phyloP scores from a whole-genome alignment of 2,329 filamentous ascomycete species.

The Sporothrix mexicana region DNA sequence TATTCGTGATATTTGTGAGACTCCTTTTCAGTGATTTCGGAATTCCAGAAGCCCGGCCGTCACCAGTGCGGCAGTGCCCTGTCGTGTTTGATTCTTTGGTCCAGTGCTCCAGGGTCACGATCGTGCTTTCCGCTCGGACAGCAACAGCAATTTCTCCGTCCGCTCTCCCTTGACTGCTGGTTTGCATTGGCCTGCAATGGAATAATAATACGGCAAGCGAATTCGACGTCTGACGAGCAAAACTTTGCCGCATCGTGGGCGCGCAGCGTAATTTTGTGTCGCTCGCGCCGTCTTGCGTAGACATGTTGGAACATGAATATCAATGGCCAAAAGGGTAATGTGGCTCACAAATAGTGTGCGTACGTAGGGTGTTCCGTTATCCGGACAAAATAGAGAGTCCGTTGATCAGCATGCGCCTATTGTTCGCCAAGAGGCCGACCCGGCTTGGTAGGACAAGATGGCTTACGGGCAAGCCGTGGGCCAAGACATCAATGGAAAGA shows the following conservation, averaged over 20 bases:
- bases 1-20: not conserved
- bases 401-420: not conserved
- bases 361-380: not conserved
- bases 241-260: not conserved
- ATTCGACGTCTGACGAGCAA: not conserved
- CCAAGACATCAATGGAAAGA: not conserved
- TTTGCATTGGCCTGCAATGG: not conserved
- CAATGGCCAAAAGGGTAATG: too few species aligned
- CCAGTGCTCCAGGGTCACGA: not conserved
- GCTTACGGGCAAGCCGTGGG: not conserved
- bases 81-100: conserved; percentile 10
- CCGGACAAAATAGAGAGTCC: not conserved
- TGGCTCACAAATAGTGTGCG: not conserved
- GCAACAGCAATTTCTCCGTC: not conserved
- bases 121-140: not conserved
- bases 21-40: not conserved
- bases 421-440: not conserved
- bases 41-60: not conserved
- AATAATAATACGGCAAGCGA: not conserved
- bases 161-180: not conserved
- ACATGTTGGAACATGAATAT: too few species aligned
- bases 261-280: conserved; percentile 2
- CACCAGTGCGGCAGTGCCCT: not conserved
- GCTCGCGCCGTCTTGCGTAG: not conserved
- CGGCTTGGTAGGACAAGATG: not conserved